Evolutionary conservation across 2,329 filamentous ascomycete species (phyloP).

Genomic region (Coniochaeta sp.): DNA sequence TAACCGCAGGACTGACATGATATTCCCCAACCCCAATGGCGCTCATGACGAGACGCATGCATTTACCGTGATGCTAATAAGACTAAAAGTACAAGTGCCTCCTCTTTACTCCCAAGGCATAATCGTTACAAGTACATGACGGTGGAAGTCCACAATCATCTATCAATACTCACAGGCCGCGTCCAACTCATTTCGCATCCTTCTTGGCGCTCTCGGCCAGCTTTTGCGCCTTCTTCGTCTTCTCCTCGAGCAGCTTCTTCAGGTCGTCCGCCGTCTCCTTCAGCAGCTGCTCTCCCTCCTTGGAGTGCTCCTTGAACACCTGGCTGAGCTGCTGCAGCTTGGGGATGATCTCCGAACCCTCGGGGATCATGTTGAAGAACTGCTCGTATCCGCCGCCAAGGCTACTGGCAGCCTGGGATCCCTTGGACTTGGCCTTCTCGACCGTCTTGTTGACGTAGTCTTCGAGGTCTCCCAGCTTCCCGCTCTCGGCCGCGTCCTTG

Average conservation of each 20-base stretch:
- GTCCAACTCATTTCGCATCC: conserved; percentile 17
- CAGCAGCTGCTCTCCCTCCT: conserved; percentile 62
- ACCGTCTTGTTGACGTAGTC: conserved; percentile 52
- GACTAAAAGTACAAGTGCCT: neutral
- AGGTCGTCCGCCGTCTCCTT: conserved; percentile 64
- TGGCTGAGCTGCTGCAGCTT: conserved; percentile 60
- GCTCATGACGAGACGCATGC: neutral
- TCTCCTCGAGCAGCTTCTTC: conserved; percentile 55
- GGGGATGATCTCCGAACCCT: conserved; percentile 55
- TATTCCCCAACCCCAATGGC: neutral
- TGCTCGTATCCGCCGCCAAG: conserved; percentile 45
- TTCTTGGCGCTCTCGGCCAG: conserved; percentile 48
- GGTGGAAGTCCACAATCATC: neutral
- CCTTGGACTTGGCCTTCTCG: conserved; percentile 50
- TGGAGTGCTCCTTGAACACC: conserved; percentile 58
- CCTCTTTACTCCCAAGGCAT: neutral
- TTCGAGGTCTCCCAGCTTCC: conserved; percentile 51
- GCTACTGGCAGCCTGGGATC: conserved; percentile 32
- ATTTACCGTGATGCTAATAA: neutral
- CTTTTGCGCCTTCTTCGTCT: conserved; percentile 49
- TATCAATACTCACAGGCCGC: neutral
- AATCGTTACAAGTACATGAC: neutral
- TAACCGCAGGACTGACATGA: neutral
- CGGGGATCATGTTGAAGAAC: conserved; percentile 59
- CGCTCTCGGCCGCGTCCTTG: conserved; percentile 53